phyloP scores from a whole-genome alignment of 2,329 filamentous ascomycete genomes.

The Neonectria sp. region DNA sequence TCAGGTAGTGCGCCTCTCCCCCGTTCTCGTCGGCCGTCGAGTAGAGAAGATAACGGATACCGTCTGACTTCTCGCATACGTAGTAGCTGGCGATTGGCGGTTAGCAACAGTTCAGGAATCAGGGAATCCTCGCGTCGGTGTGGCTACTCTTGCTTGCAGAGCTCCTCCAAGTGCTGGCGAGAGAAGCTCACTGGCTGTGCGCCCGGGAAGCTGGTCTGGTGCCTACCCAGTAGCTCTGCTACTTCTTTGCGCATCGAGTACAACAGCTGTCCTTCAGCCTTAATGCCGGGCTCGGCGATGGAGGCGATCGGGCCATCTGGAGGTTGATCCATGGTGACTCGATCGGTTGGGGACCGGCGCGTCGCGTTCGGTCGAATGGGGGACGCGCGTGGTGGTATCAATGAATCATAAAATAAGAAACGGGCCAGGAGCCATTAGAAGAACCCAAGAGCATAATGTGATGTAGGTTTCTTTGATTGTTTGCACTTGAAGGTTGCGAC shows the following conservation, averaged over 20 bases:
- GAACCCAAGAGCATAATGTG: constrained; percentile 9
- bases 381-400: constrained; percentile 10
- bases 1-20: constrained; percentile 86
- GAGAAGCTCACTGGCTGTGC: constrained; percentile 97
- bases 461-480: constrained; percentile 8
- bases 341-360: background rate
- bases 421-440: constrained; percentile 15
- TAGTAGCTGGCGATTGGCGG: constrained; percentile 76
- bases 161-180: constrained; percentile 84
- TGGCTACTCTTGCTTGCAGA: constrained; percentile 81
- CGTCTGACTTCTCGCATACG: constrained; percentile 98
- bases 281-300: constrained; percentile 75
- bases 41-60: constrained; percentile 95
- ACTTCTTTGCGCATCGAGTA: constrained; percentile 79
- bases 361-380: constrained; percentile 14
- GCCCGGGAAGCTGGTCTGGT: constrained; percentile 81
- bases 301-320: constrained; percentile 59
- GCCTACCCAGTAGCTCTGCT: constrained; percentile 80
- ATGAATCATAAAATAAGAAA: constrained; percentile 4
- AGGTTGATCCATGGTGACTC: constrained; percentile 48
- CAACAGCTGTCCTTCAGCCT: constrained; percentile 73
- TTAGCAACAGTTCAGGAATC: constrained; percentile 23
- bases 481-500: constrained; percentile 29
- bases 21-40: constrained; percentile 76
- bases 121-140: background rate